These are phyloP conservation scores for Globisporangium splendens DNA, from an alignment of 352 stramenopile genomes.

Conservation along the genomic window DNA sequence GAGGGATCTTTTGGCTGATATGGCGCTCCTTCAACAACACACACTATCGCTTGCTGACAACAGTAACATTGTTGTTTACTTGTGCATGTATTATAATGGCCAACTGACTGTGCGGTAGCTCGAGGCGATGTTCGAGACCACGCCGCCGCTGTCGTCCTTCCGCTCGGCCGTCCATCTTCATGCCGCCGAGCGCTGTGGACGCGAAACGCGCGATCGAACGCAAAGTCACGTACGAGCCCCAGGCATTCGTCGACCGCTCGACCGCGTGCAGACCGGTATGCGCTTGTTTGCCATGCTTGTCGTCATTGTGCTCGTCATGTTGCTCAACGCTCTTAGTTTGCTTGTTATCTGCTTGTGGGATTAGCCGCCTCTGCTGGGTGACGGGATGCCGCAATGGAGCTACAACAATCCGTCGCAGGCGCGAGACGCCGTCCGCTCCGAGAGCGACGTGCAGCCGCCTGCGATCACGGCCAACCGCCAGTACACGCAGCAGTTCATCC, in stretches of 20 bases:
- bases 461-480: slow-evolving; percentile 47
- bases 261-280: slow-evolving; percentile 34
- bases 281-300: neutral
- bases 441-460: slow-evolving; percentile 46
- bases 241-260: slow-evolving; percentile 40
- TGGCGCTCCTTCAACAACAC: too few relatives aligned
- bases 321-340: slow-evolving; percentile 2
- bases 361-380: slow-evolving; percentile 12
- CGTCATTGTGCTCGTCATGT: neutral
- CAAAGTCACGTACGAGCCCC: slow-evolving; percentile 47
- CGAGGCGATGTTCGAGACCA: slow-evolving; percentile 53
- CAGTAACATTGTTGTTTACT: neutral
- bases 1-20: neutral
- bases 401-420: slow-evolving; percentile 46
- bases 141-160: slow-evolving; percentile 53
- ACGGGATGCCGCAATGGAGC: slow-evolving; percentile 37
- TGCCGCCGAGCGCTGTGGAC: slow-evolving; percentile 35
- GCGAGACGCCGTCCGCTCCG: slow-evolving; percentile 37
- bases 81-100: neutral
- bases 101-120: slow-evolving; percentile 25
- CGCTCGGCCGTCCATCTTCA: slow-evolving; percentile 46
- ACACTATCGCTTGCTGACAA: too few relatives aligned
- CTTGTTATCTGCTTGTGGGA: neutral
- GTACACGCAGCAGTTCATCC: slow-evolving; percentile 70
- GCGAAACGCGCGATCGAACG: slow-evolving; percentile 58